Evolutionary conservation across 495 filamentous ascomycete genomes (phyloP).

Genomic region (Darksidea phi): DNA sequence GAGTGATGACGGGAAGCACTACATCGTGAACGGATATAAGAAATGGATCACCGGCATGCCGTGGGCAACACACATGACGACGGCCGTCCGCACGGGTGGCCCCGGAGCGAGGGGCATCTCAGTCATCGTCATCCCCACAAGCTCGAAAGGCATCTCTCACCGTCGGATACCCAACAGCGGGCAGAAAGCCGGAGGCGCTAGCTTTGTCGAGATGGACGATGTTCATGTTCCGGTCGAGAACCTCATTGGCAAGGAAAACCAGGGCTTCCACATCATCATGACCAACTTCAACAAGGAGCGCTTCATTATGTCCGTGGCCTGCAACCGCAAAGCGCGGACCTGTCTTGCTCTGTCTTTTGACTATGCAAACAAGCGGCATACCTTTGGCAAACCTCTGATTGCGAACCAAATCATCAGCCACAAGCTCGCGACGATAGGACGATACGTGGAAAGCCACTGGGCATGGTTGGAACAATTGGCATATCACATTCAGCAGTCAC

Average conservation of each 20-base stretch:
- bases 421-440: constrained; percentile 43
- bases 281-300: constrained; percentile 46
- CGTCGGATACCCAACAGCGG: constrained; percentile 38
- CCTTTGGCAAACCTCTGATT: constrained; percentile 44
- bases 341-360: constrained; percentile 38
- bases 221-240: constrained; percentile 43
- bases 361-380: constrained; percentile 44
- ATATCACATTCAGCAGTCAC: constrained; percentile 40
- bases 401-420: constrained; percentile 41
- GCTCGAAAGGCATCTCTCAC: constrained; percentile 24
- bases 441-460: constrained; percentile 44
- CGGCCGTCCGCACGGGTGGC: constrained; percentile 39
- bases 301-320: constrained; percentile 42
- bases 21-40: constrained; percentile 40
- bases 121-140: constrained; percentile 37
- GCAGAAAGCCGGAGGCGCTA: constrained; percentile 43
- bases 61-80: constrained; percentile 41
- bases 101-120: constrained; percentile 37
- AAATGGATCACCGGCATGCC: constrained; percentile 41
- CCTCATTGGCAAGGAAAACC: constrained; percentile 43
- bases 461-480: constrained; percentile 52
- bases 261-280: constrained; percentile 47
- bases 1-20: constrained; percentile 33
- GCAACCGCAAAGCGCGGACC: constrained; percentile 43
- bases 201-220: constrained; percentile 42